A percentile compares a stretch with the other conserved stretches of the same genome.
phyloP scores from a whole-genome alignment of 2,329 filamentous ascomycete species.

The Paracoccidioides lutzii region DNA sequence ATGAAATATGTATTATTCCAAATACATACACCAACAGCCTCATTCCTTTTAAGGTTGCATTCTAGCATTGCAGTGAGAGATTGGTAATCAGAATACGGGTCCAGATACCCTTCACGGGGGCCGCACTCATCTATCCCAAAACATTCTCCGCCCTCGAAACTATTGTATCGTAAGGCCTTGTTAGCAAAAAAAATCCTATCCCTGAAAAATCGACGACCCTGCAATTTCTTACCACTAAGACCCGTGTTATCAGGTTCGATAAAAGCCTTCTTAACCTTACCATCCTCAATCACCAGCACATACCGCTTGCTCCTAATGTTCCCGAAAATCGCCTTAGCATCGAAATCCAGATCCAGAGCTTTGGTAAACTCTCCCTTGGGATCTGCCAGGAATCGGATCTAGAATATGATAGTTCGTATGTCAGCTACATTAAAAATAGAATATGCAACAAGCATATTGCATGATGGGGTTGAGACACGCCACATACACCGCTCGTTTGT shows the following conservation, averaged over 20 bases:
- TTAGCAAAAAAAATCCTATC: background rate
- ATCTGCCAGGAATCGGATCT: slow-evolving; percentile 86
- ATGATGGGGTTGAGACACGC: background rate
- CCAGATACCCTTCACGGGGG: background rate
- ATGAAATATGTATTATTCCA: too few species aligned
- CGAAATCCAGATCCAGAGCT: slow-evolving; percentile 70
- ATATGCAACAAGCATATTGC: background rate
- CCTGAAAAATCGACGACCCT: background rate
- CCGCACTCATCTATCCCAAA: slow-evolving; percentile 22
- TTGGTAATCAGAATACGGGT: background rate
- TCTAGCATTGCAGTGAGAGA: background rate
- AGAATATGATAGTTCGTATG: background rate
- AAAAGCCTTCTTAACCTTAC: slow-evolving; percentile 67
- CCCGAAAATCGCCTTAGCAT: slow-evolving; percentile 67
- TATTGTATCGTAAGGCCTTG: slow-evolving; percentile 11
- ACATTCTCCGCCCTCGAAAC: slow-evolving; percentile 40
- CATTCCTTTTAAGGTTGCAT: too few species aligned
- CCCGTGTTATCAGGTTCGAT: slow-evolving; percentile 85
- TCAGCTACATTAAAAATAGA: background rate
- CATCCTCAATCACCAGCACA: slow-evolving; percentile 67
- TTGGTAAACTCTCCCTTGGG: slow-evolving; percentile 68
- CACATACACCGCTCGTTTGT: slow-evolving; percentile 58
- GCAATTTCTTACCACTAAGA: slow-evolving; percentile 47
- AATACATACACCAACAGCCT: too few species aligned
- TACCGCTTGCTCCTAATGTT: slow-evolving; percentile 77